Evolutionary conservation across 305 asterid genomes (phyloP).

Genomic region (Vinca major): DNA sequence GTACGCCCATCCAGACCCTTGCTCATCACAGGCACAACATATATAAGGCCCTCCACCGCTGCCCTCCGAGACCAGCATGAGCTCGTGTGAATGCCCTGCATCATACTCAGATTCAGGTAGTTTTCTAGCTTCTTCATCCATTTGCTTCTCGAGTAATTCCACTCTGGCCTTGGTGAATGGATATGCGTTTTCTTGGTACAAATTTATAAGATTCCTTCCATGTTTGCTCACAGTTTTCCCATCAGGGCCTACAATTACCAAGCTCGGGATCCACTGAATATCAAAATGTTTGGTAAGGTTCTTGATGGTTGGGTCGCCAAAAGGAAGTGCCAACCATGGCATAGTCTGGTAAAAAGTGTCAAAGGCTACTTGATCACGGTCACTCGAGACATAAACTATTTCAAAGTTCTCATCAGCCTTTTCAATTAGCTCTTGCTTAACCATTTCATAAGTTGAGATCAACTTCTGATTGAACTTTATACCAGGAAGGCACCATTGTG

Average conservation of each 20-base stretch:
- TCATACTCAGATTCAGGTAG: constrained; percentile 39
- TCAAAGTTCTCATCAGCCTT: constrained; percentile 40
- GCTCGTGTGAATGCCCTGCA: constrained; percentile 43
- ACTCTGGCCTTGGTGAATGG: constrained; percentile 45
- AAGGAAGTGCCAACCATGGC: constrained; percentile 70
- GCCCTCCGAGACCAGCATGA: constrained; percentile 52
- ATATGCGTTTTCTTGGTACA: constrained; percentile 48
- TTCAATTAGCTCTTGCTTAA: constrained; percentile 22
- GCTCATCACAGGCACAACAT: constrained; percentile 74
- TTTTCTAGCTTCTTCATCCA: constrained; percentile 38
- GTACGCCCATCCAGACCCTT: constrained; percentile 72
- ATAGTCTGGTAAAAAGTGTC: constrained; percentile 34
- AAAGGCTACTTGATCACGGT: constrained; percentile 40
- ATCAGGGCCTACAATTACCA: constrained; percentile 53
- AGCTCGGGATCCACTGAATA: constrained; percentile 46
- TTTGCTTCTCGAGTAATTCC: constrained; percentile 35
- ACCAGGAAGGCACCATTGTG: constrained; percentile 56
- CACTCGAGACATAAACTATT: constrained; percentile 50
- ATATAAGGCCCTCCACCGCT: constrained; percentile 62
- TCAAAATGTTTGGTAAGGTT: constrained; percentile 47
- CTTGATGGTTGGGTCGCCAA: constrained; percentile 34
- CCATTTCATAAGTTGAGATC: constrained; percentile 39
- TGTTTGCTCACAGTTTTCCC: constrained; percentile 55
- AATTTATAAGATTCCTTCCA: constrained; percentile 55
- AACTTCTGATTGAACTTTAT: constrained; percentile 41